A percentile compares a stretch with the other conserved stretches of the same genome.
Conservation (phyloP, 2,329 filamentous ascomycete genomes). For the Fusarium sp. region DNA sequence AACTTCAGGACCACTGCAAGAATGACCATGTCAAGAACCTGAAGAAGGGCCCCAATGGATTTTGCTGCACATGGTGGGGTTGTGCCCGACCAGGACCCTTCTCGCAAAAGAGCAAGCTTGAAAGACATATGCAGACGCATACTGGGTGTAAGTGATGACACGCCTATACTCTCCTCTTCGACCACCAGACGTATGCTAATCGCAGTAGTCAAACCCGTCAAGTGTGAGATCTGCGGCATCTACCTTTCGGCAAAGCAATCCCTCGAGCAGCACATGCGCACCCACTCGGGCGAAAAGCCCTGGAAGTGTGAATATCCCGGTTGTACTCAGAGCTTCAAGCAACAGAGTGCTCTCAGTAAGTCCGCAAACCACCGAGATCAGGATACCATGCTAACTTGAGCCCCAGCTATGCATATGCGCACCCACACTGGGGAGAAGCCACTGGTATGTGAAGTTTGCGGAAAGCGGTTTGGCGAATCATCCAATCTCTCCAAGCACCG, state of each 20-base stretch:
- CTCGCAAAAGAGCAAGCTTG: conserved; percentile 71
- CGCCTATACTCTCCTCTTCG: neutral
- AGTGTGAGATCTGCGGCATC: conserved; percentile 67
- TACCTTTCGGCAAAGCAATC: conserved; percentile 76
- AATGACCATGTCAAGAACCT: conserved; percentile 61
- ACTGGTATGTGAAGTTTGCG: conserved; percentile 68
- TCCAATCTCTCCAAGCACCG: conserved; percentile 76
- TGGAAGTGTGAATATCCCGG: conserved; percentile 65
- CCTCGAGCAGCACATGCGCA: conserved; percentile 74
- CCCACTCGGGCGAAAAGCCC: conserved; percentile 74
- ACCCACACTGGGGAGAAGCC: conserved; percentile 76
- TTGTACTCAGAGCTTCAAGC: conserved; percentile 72
- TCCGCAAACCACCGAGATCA: conserved; percentile 14
- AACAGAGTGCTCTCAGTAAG: conserved; percentile 75
- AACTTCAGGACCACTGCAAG: conserved; percentile 68
- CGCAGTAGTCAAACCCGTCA: conserved; percentile 67
- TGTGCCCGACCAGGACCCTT: conserved; percentile 68
- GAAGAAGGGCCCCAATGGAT: conserved; percentile 59
- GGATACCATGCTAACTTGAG: conserved; percentile 28
- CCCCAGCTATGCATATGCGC: conserved; percentile 73
- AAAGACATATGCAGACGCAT: conserved; percentile 74
- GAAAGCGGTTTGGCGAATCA: conserved; percentile 72
- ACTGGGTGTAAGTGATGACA: conserved; percentile 66
- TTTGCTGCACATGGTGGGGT: conserved; percentile 67
- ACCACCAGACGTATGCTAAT: conserved; percentile 21